These are phyloP conservation scores for Tillandsia fasciculata DNA, from an alignment of 176 grass and related monocot genomes.

Conservation along the genomic window DNA sequence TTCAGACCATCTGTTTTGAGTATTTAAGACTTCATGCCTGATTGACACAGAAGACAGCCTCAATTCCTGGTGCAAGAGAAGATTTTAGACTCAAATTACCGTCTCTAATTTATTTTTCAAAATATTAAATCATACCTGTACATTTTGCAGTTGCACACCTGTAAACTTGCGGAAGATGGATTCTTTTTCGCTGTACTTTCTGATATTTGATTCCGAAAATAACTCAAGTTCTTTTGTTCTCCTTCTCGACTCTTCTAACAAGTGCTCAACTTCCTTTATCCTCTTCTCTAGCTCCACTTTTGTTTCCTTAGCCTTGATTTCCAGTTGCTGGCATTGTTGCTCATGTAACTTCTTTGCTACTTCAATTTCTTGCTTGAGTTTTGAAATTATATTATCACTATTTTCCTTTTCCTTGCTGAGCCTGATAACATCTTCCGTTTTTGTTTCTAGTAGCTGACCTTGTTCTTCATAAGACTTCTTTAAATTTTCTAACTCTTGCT, in stretches of 20 bases:
- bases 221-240: constrained; percentile 33
- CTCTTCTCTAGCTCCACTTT: constrained; percentile 20
- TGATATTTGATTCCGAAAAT: constrained; percentile 32
- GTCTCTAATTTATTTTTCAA: constrained; percentile 5
- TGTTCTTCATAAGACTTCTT: constrained; percentile 3
- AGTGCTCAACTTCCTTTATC: constrained; percentile 34
- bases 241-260: constrained; percentile 36
- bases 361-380: constrained; percentile 10
- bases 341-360: constrained; percentile 6
- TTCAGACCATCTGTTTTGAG: constrained; percentile 50
- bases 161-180: constrained; percentile 22
- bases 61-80: constrained; percentile 53
- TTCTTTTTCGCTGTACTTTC: constrained; percentile 33
- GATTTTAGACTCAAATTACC: constrained; percentile 23
- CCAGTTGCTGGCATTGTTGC: neutral
- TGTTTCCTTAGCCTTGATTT: constrained; percentile 5
- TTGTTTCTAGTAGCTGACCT: neutral
- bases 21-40: constrained; percentile 45
- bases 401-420: constrained; percentile 15
- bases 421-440: neutral
- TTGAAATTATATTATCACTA: constrained; percentile 3
- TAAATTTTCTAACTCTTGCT: neutral
- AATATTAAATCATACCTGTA: constrained; percentile 37
- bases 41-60: constrained; percentile 58
- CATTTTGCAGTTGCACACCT: constrained; percentile 30